Evolutionary conservation across 78 protist genomes (phyloP), one percentile per base, ranked within the genome.

Genomic region (Planoprotostelium fungivorum): DNA sequence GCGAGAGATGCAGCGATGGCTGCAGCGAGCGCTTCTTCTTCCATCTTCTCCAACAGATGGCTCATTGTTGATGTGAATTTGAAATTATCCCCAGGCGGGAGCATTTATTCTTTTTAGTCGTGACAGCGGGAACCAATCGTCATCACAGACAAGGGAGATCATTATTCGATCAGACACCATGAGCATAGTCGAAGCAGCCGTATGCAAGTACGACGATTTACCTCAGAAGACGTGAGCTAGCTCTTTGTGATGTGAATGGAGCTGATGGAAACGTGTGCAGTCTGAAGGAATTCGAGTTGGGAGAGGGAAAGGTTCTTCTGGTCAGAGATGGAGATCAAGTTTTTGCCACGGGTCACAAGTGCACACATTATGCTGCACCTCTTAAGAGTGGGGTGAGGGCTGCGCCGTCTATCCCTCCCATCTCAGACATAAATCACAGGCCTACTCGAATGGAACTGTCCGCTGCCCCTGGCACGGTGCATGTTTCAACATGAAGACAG

Each of bases 401-500:
- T 73, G 29, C n/a, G n/a, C n/a, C n/a, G n/a, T n/a, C n/a, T n/a
- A n/a, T n/a, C n/a, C n/a, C n/a, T n/a, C n/a, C n/a, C n/a, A n/a
- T n/a, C n/a, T n/a, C n/a, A n/a, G n/a, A n/a, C n/a, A n/a, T n/a
- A n/a, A n/a, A n/a, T n/a, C 35, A 1, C 37, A 36, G 51, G 84
- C 87, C 5, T 85, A 85, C 16, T 10, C 10, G 10, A 87, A 85
- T n/a, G 92, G 92, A 29, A 0, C 29, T 0, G 85, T 90, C 1
- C 37, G 34, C 86, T 90, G 92, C 63, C 92, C 88, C 1, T 85
- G 89, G 92, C 92, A 90, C 85, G 89, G 89, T 29, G 92, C 92
- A 5, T 90, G 92, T 84, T 90, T 90, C 92, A 85, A 35, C 31
- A 39, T 37, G 38, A 38, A 0, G 31, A 86, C 92, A 0, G 92